Conservation (phyloP, 805 yeast species). For the Pichia paraexigua region DNA sequence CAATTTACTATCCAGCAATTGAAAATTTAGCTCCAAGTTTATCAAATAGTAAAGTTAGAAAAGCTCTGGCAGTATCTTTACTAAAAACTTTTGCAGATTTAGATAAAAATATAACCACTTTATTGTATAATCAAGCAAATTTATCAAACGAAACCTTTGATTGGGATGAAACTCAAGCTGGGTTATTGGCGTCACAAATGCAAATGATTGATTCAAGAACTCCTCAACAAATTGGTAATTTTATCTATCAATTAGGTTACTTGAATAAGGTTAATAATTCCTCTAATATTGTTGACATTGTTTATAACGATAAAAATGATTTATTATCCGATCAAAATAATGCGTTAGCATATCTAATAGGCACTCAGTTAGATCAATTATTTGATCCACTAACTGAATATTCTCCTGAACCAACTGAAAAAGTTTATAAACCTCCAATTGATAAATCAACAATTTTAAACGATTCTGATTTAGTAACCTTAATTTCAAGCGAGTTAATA, state of each 20-base stretch:
- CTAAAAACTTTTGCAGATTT: constrained; percentile 60
- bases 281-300: constrained; percentile 62
- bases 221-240: constrained; percentile 51
- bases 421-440: constrained; percentile 56
- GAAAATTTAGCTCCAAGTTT: constrained; percentile 49
- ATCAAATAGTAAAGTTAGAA: constrained; percentile 52
- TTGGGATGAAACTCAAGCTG: constrained; percentile 83
- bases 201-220: constrained; percentile 39
- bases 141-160: constrained; percentile 24
- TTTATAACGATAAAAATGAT: constrained; percentile 39
- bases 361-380: constrained; percentile 78
- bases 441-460: constrained; percentile 2
- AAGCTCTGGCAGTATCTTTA: constrained; percentile 67
- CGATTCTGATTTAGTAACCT: constrained; percentile 32
- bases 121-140: constrained; percentile 14
- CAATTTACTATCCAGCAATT: constrained; percentile 75
- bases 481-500: constrained; percentile 60
- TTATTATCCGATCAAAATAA: constrained; percentile 51
- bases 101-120: constrained; percentile 25
- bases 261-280: constrained; percentile 37
- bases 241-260: constrained; percentile 45
- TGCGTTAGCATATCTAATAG: constrained; percentile 64
- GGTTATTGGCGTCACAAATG: constrained; percentile 66
- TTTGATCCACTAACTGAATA: constrained; percentile 89
- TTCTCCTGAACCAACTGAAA: constrained; percentile 81